These are phyloP conservation scores for Phragmites australis DNA, from an alignment of 176 grass and related monocot species.

Conservation along the genomic window DNA sequence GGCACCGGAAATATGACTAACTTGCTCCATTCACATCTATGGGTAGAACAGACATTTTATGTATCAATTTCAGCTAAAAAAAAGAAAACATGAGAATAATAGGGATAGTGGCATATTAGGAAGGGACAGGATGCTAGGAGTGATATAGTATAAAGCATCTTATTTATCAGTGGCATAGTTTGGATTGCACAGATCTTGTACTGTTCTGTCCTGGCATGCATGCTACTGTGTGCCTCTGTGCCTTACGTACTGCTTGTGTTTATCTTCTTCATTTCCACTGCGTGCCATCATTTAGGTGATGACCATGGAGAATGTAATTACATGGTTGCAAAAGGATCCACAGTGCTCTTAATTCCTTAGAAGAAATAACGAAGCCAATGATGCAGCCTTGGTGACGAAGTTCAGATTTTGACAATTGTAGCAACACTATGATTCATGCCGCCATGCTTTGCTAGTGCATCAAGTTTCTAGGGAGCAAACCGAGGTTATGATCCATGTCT, in stretches of 20 bases:
- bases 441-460: slow-evolving; percentile 8
- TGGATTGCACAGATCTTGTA: slow-evolving; percentile 1
- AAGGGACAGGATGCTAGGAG: too few species aligned
- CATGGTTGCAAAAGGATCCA: slow-evolving; percentile 5
- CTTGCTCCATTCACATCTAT: too few species aligned
- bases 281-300: slow-evolving; percentile 20
- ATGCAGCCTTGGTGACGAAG: slow-evolving; percentile 24
- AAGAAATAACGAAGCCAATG: slow-evolving; percentile 3
- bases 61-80: too few species aligned
- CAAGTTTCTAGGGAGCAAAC: background rate
- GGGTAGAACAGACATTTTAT: too few species aligned
- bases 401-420: slow-evolving; percentile 24
- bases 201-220: background rate
- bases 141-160: too few species aligned
- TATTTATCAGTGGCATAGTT: too few species aligned
- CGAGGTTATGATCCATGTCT: slow-evolving; percentile 30
- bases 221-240: slow-evolving; percentile 7
- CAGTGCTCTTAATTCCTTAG: background rate
- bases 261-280: slow-evolving; percentile 1
- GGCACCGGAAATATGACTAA: too few species aligned
- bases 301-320: background rate
- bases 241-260: background rate
- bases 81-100: too few species aligned
- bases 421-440: slow-evolving; percentile 21
- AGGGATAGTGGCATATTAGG: too few species aligned